A percentile compares a stretch with the other conserved stretches of the same genome.
Evolutionary conservation across 345 rosid species (phyloP).

Genomic region (Diplotaxis tenuifolia): DNA sequence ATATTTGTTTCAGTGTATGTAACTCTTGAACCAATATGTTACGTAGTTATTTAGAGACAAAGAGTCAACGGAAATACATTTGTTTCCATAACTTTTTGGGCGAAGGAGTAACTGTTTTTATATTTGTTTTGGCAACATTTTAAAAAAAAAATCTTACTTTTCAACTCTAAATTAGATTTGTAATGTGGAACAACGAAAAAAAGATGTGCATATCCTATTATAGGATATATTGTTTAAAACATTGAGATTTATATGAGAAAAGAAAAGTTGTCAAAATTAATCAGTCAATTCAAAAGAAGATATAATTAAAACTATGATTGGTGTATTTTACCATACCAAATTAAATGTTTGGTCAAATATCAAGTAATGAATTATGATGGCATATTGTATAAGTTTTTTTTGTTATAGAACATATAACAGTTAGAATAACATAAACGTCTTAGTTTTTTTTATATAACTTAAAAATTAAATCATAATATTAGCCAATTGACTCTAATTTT

Average conservation of each 20-base stretch:
- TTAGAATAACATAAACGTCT: not conserved
- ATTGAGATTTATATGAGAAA: not conserved
- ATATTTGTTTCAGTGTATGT: slow-evolving; percentile 26
- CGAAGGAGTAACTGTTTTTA: not conserved
- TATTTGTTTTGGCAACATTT: not conserved
- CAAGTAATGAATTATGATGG: not conserved
- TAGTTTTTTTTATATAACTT: not conserved
- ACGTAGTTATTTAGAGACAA: not conserved
- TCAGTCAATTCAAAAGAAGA: slow-evolving; percentile 1
- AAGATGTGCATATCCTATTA: not conserved
- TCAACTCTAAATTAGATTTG: not conserved
- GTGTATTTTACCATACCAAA: not conserved
- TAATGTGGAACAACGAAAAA: not conserved
- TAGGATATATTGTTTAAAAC: not conserved
- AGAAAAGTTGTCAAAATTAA: not conserved
- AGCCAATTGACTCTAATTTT: too few relatives aligned
- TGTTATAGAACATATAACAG: not conserved
- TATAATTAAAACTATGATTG: not conserved
- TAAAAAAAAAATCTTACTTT: not conserved
- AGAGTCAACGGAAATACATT: slow-evolving; percentile 18
- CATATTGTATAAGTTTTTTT: not conserved
- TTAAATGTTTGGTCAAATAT: slow-evolving; percentile 12
- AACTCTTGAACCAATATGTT: slow-evolving; percentile 1
- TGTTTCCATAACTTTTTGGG: not conserved
- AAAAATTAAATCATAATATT: not conserved